A percentile compares a stretch with the other conserved stretches of the same genome.
Conservation (phyloP, 2,329 filamentous ascomycete genomes). For the Calonectria hawksworthii region DNA sequence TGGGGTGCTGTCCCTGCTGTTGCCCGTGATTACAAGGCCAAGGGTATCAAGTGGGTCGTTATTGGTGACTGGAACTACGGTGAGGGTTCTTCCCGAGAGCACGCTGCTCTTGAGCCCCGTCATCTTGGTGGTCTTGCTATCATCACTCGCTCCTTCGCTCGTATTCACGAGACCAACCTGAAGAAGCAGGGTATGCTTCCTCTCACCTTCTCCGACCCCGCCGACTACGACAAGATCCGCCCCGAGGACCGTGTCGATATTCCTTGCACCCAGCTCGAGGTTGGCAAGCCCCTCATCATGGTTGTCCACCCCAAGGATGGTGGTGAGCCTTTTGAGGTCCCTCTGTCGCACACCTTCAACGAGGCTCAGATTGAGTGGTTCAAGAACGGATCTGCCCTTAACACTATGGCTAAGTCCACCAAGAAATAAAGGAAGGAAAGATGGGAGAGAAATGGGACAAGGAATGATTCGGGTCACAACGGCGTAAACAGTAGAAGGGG, state of each 20-base stretch:
- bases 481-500: slow-evolving; percentile 46
- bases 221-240: slow-evolving; percentile 97
- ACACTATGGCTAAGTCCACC: slow-evolving; percentile 93
- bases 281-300: slow-evolving; percentile 94
- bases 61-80: slow-evolving; percentile 99
- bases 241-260: slow-evolving; percentile 89
- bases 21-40: slow-evolving; percentile 98
- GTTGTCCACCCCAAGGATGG: slow-evolving; percentile 93
- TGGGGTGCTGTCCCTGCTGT: slow-evolving; percentile 92
- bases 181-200: slow-evolving; percentile 99
- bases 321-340: slow-evolving; percentile 81
- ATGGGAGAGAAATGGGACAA: slow-evolving; percentile 34
- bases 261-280: slow-evolving; percentile 87
- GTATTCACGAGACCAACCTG: slow-evolving; percentile 99
- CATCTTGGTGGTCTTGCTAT: slow-evolving; percentile 98
- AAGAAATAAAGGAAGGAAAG: slow-evolving; percentile 45
- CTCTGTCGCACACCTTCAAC: slow-evolving; percentile 97
- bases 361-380: slow-evolving; percentile 99
- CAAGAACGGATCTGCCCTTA: slow-evolving; percentile 96
- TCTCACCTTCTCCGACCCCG: slow-evolving; percentile 92
- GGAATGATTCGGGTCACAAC: slow-evolving; percentile 41
- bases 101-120: slow-evolving; percentile 96
- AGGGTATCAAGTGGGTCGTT: slow-evolving; percentile 96
- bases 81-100: slow-evolving; percentile 97
- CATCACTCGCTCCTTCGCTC: slow-evolving; percentile 94